Conservation (phyloP, 805 yeast genomes). For the fission yeast (Schizosaccharomyces pombe) region DNA sequence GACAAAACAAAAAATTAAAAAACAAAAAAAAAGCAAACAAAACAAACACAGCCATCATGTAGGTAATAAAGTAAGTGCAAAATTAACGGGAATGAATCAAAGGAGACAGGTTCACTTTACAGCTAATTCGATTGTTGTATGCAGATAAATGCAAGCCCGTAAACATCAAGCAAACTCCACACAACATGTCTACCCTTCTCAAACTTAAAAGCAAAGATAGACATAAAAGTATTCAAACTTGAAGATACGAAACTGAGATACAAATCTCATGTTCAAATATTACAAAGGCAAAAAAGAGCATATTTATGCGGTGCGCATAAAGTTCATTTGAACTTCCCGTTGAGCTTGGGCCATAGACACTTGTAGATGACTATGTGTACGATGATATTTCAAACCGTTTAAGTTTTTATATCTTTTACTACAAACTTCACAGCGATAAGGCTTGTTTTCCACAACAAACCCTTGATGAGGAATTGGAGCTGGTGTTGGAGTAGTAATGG, state of each 20-base stretch:
- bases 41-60: neutral
- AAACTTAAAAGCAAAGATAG: too few relatives aligned
- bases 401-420: conserved; percentile 90
- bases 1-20: neutral
- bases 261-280: too few relatives aligned
- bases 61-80: neutral
- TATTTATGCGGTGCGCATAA: neutral
- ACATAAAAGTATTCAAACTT: too few relatives aligned
- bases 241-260: too few relatives aligned
- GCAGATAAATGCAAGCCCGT: too few relatives aligned
- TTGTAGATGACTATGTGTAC: conserved; percentile 52
- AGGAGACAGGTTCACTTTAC: neutral
- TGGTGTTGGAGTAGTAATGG: neutral
- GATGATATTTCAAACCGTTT: conserved; percentile 87
- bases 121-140: too few relatives aligned
- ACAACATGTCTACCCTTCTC: too few relatives aligned
- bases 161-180: too few relatives aligned
- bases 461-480: neutral
- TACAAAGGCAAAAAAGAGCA: too few relatives aligned
- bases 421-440: conserved; percentile 93
- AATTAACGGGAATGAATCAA: neutral
- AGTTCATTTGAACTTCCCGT: conserved; percentile 3
- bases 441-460: conserved; percentile 86
- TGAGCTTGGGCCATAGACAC: conserved; percentile 3
- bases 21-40: neutral